Evolutionary conservation across 257 asterid genomes (phyloP).

Genomic region (Nicotiana attenuata): DNA sequence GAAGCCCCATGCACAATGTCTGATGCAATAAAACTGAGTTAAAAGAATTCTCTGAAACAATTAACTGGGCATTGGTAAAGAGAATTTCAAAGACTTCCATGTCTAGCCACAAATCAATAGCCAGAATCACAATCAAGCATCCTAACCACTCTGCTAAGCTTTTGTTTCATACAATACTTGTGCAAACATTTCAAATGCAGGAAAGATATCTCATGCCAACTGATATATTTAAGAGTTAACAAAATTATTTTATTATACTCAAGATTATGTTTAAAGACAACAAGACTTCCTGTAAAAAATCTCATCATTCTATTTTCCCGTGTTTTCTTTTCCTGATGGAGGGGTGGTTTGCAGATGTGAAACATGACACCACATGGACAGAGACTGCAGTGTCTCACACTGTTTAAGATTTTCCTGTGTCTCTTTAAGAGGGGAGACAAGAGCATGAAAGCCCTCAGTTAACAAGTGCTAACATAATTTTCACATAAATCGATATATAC

Average conservation of each 20-base stretch:
- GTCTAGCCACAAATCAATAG: neutral
- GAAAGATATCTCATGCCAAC: neutral
- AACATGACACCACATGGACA: neutral
- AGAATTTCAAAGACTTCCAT: neutral
- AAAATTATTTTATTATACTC: neutral
- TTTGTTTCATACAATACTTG: neutral
- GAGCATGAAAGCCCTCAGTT: neutral
- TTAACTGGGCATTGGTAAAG: neutral
- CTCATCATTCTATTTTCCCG: neutral
- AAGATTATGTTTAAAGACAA: neutral
- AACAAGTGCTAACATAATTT: neutral
- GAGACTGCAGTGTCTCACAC: neutral
- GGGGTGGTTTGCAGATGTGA: neutral
- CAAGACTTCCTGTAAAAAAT: neutral
- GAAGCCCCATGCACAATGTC: neutral
- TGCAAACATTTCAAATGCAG: slow-evolving; percentile 3
- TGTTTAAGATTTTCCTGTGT: neutral
- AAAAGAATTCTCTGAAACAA: too few relatives aligned
- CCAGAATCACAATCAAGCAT: slow-evolving; percentile 5
- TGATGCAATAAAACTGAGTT: too few relatives aligned
- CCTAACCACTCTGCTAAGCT: neutral
- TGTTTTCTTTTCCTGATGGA: neutral
- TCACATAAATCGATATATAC: neutral
- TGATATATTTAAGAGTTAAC: neutral
- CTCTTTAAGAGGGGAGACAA: neutral